Conservation (phyloP, 2,329 filamentous ascomycete species). For the Ophiosphaerella narmari region DNA sequence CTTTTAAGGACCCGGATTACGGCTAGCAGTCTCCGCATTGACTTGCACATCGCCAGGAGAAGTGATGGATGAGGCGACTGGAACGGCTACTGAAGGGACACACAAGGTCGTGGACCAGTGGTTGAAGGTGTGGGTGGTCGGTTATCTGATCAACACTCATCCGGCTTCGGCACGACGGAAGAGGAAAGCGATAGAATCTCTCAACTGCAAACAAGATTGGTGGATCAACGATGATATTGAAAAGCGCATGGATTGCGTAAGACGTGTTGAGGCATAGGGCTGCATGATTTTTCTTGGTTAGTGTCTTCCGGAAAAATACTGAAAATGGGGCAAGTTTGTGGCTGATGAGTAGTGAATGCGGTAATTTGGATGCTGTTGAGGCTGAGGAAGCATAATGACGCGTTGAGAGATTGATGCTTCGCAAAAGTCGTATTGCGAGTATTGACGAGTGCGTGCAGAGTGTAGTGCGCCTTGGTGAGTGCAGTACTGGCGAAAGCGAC, state of each 20-base stretch:
- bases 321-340: constrained; percentile 6
- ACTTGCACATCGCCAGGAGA: background rate
- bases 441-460: background rate
- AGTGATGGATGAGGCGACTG: background rate
- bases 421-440: background rate
- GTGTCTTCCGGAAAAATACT: constrained; percentile 20
- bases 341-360: too few relatives aligned
- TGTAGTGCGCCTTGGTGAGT: background rate
- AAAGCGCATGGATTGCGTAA: background rate
- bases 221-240: constrained; percentile 1
- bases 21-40: background rate
- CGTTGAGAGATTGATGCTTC: background rate
- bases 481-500: too few relatives aligned
- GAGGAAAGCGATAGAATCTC: constrained; percentile 4
- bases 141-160: constrained; percentile 7
- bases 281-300: constrained; percentile 13
- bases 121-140: constrained; percentile 1
- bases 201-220: background rate
- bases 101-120: constrained; percentile 2
- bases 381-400: too few relatives aligned
- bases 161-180: constrained; percentile 1
- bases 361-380: background rate
- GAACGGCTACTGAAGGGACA: background rate
- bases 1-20: constrained; percentile 2
- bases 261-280: constrained; percentile 7